Conservation (phyloP, 2,329 filamentous ascomycete species). For the Ophiocordyceps sinensis region DNA sequence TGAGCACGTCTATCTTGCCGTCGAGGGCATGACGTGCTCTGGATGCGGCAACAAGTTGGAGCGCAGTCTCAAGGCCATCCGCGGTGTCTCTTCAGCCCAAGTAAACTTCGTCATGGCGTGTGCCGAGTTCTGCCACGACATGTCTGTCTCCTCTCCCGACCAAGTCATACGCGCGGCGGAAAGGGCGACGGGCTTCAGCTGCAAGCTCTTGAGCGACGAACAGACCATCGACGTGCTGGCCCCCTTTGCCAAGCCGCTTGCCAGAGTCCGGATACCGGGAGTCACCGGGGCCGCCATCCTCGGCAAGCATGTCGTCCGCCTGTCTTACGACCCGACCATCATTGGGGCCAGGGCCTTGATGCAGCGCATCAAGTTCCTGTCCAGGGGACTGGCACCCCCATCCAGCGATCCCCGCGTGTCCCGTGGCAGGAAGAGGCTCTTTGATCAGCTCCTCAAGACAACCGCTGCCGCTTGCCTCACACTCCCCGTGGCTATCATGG, state of each 20-base stretch:
- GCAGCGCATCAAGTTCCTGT: slow-evolving; percentile 4
- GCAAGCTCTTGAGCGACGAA: slow-evolving; percentile 11
- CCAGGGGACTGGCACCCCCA: slow-evolving; percentile 15
- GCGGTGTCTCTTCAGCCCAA: slow-evolving; percentile 15
- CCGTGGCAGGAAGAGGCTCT: slow-evolving; percentile 14
- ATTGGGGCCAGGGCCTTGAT: slow-evolving; percentile 18
- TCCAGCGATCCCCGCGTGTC: slow-evolving; percentile 17
- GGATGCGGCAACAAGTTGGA: slow-evolving; percentile 20
- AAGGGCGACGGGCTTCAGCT: slow-evolving; percentile 15
- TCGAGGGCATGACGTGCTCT: slow-evolving; percentile 23
- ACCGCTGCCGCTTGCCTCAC: slow-evolving; percentile 14
- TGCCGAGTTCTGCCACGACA: slow-evolving; percentile 18
- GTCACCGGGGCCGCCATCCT: slow-evolving; percentile 12
- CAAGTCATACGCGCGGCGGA: slow-evolving; percentile 13
- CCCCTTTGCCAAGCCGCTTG: slow-evolving; percentile 7
- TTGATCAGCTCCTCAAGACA: slow-evolving; percentile 18
- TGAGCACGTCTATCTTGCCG: slow-evolving; percentile 13
- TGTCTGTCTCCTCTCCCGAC: slow-evolving; percentile 9
- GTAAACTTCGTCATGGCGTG: slow-evolving; percentile 24
- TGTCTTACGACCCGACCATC: slow-evolving; percentile 19
- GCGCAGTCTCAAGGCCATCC: slow-evolving; percentile 11
- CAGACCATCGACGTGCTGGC: slow-evolving; percentile 15
- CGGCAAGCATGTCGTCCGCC: slow-evolving; percentile 15
- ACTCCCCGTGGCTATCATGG: slow-evolving; percentile 17
- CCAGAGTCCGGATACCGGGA: slow-evolving; percentile 8